These are phyloP conservation scores for Sphaerulina vaccinii DNA, from an alignment of 2,329 filamentous ascomycete genomes.

Conservation along the genomic window DNA sequence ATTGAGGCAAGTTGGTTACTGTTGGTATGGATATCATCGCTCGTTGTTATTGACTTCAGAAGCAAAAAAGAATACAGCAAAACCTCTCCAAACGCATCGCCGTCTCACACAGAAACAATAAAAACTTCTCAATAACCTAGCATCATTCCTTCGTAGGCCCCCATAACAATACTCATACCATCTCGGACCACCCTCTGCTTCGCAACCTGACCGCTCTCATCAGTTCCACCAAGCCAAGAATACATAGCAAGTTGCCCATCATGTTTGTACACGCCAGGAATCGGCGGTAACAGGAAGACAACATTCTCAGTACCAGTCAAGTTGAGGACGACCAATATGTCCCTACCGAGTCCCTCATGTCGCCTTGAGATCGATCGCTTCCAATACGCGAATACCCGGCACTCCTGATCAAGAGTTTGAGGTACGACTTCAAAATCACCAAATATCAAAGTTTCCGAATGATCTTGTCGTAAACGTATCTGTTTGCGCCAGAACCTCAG, in stretches of 20 bases:
- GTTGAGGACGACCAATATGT: slow-evolving; percentile 25
- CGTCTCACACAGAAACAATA: too few species aligned
- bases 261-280: background rate
- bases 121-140: background rate
- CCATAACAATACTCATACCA: background rate
- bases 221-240: background rate
- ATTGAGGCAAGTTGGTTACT: too few species aligned
- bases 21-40: too few species aligned
- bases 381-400: slow-evolving; percentile 23
- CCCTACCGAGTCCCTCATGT: background rate
- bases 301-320: slow-evolving; percentile 18
- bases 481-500: slow-evolving; percentile 25
- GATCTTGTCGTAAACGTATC: slow-evolving; percentile 17
- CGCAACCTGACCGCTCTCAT: background rate
- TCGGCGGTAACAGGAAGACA: slow-evolving; percentile 14
- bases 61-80: too few species aligned
- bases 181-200: background rate
- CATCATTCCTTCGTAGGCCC: slow-evolving; percentile 7
- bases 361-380: background rate
- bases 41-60: too few species aligned
- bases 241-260: background rate
- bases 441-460: slow-evolving; percentile 19
- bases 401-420: slow-evolving; percentile 10
- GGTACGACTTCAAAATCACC: slow-evolving; percentile 21
- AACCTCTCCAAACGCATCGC: too few species aligned